Percentiles rank a stretch among this genome's conserved stretches.
Conservation (phyloP, 768 basidiomycete species). For the Daedaleopsis sinensis region DNA sequence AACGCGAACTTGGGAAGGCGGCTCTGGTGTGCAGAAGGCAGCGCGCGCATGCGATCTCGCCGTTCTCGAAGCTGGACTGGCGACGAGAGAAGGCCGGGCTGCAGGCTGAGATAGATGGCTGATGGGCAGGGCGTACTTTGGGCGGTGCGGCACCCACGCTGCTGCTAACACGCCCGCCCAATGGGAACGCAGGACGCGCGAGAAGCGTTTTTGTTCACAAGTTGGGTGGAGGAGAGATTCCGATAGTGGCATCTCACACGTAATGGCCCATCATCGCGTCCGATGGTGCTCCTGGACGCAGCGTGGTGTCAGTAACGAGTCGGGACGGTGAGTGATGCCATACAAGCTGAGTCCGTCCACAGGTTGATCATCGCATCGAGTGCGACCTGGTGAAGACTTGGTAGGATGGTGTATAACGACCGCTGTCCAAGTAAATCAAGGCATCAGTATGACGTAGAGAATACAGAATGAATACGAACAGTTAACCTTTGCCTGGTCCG, state of each 20-base stretch:
- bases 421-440: conserved; percentile 3
- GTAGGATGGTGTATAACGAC: background rate
- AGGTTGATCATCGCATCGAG: no score
- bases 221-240: conserved; percentile 6
- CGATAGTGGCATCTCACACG: conserved; percentile 15
- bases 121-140: conserved; percentile 7
- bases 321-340: no score
- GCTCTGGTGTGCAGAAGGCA: background rate
- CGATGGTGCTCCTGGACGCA: no score
- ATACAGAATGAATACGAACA: background rate
- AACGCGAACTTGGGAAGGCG: background rate
- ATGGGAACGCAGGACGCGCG: conserved; percentile 10
- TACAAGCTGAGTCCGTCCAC: no score
- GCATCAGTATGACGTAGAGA: conserved; percentile 18
- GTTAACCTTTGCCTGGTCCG: background rate
- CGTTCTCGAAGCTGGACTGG: conserved; percentile 8
- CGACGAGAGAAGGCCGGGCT: conserved; percentile 6
- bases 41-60: conserved; percentile 2
- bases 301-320: no score
- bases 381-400: background rate
- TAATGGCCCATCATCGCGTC: conserved; percentile 1
- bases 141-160: conserved; percentile 12
- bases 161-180: conserved; percentile 5
- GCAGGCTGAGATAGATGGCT: conserved; percentile 14
- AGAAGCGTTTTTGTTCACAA: conserved; percentile 8